A percentile compares a stretch with the other conserved stretches of the same genome.
phyloP scores from a whole-genome alignment of 2,329 filamentous ascomycete genomes.

The Chrysosporium queenslandicum region DNA sequence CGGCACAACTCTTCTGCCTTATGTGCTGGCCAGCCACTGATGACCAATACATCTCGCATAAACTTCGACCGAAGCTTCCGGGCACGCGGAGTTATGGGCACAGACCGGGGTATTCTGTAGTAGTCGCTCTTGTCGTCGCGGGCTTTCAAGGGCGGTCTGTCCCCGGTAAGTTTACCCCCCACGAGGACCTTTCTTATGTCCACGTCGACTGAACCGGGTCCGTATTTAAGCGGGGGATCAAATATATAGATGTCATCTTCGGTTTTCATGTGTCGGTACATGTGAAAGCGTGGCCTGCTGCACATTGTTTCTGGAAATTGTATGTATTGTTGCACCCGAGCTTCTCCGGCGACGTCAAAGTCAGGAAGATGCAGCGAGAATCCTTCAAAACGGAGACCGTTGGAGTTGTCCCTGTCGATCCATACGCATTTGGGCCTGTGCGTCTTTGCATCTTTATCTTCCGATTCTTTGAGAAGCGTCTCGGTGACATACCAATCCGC shows the following conservation, averaged over 20 bases:
- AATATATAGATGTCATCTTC: conserved; percentile 22
- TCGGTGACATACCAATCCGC: conserved; percentile 21
- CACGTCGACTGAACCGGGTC: conserved; percentile 15
- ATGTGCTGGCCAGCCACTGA: conserved; percentile 21
- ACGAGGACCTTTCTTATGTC: conserved; percentile 15
- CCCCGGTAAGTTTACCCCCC: neutral
- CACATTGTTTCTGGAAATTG: conserved; percentile 3
- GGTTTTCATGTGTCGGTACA: conserved; percentile 17
- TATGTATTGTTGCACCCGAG: neutral
- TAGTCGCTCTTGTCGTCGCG: neutral
- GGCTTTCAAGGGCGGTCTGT: neutral
- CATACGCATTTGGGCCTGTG: conserved; percentile 19
- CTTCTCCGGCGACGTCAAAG: neutral
- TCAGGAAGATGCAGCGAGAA: conserved; percentile 3
- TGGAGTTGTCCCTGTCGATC: conserved; percentile 17
- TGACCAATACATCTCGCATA: conserved; percentile 17
- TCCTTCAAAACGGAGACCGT: neutral
- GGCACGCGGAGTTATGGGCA: conserved; percentile 14
- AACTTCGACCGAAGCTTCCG: conserved; percentile 12
- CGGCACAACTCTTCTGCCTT: conserved; percentile 27
- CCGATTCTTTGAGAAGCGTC: conserved; percentile 8
- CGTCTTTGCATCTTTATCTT: neutral
- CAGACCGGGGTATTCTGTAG: neutral
- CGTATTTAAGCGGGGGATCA: conserved; percentile 22
- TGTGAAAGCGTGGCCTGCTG: conserved; percentile 4